Percentiles rank a stretch among this genome's conserved stretches.
Evolutionary conservation across 495 filamentous ascomycete species (phyloP).

Genomic region (Penicillium herquei): DNA sequence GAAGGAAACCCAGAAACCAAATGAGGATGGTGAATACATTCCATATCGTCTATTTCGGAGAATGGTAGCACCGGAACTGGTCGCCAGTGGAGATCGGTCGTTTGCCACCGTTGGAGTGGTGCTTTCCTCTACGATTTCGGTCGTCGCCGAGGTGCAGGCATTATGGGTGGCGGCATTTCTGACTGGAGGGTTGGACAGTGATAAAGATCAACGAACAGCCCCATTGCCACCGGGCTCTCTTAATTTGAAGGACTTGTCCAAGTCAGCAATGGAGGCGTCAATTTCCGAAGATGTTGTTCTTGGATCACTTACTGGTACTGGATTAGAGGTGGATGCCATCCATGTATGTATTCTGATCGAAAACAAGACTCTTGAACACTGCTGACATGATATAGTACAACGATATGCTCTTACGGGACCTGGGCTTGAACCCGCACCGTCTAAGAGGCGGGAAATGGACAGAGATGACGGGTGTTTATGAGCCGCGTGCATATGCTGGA

Average conservation of each 20-base stretch:
- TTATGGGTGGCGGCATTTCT: slow-evolving; percentile 67
- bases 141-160: slow-evolving; percentile 61
- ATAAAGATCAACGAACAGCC: not conserved
- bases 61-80: slow-evolving; percentile 44
- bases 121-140: slow-evolving; percentile 52
- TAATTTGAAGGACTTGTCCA: slow-evolving; percentile 8
- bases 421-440: slow-evolving; percentile 31
- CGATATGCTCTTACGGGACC: slow-evolving; percentile 28
- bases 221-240: not conserved
- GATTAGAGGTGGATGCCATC: slow-evolving; percentile 30
- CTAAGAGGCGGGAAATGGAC: slow-evolving; percentile 22
- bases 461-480: slow-evolving; percentile 29
- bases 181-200: slow-evolving; percentile 20
- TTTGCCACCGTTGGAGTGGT: slow-evolving; percentile 61
- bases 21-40: not conserved
- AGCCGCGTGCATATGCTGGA: slow-evolving; percentile 26
- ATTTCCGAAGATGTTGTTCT: slow-evolving; percentile 32
- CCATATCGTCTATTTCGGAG: slow-evolving; percentile 57
- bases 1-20: not conserved
- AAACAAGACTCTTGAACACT: not conserved
- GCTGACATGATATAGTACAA: slow-evolving; percentile 23
- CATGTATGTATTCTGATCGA: slow-evolving; percentile 13
- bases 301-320: slow-evolving; percentile 23
- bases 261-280: slow-evolving; percentile 9
- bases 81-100: slow-evolving; percentile 56